These are phyloP conservation scores for Coelastrella sp. DNA, from an alignment of 139 green algal genomes.

Conservation along the genomic window DNA sequence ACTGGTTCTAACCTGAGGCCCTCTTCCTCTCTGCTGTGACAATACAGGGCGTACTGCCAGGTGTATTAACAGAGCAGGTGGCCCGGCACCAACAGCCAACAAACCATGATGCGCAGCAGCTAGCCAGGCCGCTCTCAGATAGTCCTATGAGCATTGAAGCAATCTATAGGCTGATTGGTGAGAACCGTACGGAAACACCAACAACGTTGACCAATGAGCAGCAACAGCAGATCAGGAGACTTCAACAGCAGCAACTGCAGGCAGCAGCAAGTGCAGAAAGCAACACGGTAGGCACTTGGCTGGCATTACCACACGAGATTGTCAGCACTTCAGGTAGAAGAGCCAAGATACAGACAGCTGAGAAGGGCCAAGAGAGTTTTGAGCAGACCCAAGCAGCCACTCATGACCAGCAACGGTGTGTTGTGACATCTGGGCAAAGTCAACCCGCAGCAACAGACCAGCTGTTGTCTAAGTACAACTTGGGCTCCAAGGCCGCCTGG, in stretches of 20 bases:
- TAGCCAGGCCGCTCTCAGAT: not conserved
- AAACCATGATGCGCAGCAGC: not conserved
- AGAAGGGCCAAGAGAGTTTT: too few species aligned
- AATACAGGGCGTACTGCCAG: too few species aligned
- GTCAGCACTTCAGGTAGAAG: not conserved
- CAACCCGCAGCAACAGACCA: not conserved
- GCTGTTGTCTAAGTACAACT: not conserved
- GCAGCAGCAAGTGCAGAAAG: not conserved
- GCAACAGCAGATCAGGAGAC: not conserved
- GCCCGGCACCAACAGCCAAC: too few species aligned
- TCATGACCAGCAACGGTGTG: too few species aligned
- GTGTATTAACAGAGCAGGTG: too few species aligned
- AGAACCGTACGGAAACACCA: not conserved
- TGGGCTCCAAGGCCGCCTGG: too few species aligned
- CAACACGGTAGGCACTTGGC: not conserved
- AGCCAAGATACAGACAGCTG: not conserved
- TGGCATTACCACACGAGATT: not conserved
- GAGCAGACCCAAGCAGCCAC: too few species aligned
- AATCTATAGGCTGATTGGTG: conserved; percentile 20
- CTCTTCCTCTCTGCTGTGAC: too few species aligned
- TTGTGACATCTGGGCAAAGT: not conserved
- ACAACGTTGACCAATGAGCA: not conserved
- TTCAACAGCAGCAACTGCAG: conserved; percentile 18
- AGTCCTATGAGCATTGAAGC: not conserved
- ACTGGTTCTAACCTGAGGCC: too few species aligned